Evolutionary conservation across 176 grass and related monocot genomes (phyloP).

Genomic region (sorghum (Sorghum bicolor)): Sorghum_bicolor_NCBIv3 NC_012871.2:75296501-75297000

Average conservation of each 20-base stretch:
- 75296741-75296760: slow-evolving; percentile 21
- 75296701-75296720: slow-evolving; percentile 98
- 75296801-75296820: slow-evolving; percentile 32
- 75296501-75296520: neutral
- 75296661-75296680: slow-evolving; percentile 99
- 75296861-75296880: slow-evolving; percentile 99
- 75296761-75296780: slow-evolving; percentile 19
- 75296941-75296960: slow-evolving; percentile 93
- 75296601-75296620: slow-evolving; percentile 93
- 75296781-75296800: slow-evolving; percentile 21
- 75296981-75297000: slow-evolving; percentile 64
- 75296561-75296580: neutral
- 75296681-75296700: slow-evolving; percentile 93
- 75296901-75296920: slow-evolving; percentile 99
- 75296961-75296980: slow-evolving; percentile 96
- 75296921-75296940: slow-evolving; percentile 97
- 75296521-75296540: neutral
- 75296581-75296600: slow-evolving; percentile 3
- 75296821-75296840: slow-evolving; percentile 99
- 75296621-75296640: slow-evolving; percentile 99
- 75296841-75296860: slow-evolving; percentile 96
- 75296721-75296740: slow-evolving; percentile 42
- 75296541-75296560: slow-evolving; percentile 23
- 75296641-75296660: slow-evolving; percentile 98
- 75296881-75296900: slow-evolving; percentile 99